Base-by-base conservation (phyloP, 345 rosid species). In the Psidium guajava region DNA sequence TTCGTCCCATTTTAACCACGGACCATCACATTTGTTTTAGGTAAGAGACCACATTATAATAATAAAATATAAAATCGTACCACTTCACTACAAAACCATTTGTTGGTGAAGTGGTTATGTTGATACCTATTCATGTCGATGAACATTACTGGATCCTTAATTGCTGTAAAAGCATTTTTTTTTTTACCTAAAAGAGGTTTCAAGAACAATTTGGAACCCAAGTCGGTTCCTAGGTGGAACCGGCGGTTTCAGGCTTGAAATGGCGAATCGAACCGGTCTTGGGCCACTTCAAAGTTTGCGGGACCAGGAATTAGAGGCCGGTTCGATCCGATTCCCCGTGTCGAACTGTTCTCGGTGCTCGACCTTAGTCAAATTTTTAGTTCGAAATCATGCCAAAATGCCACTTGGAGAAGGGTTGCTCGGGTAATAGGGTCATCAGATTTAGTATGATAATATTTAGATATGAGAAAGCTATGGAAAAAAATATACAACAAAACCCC, bases 231-330 rank as follows among this genome's bases (percentile, higher is more conserved):
- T 7, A 61, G 22, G 74, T 15, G 22, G 22, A 61, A 61, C 0
- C 0, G 5, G 11, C 11, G 6, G 11, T 28, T 61, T 61, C 9
- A 61, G 1, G 1, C 21, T 61, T 28, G 74, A 61, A 15, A 15
- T 28, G 1, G 5, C 22, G 22, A 28, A 64, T 64, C 5, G 22
- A 64, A 64, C 21, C 14, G 0, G 0, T 58, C 64, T 58, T 58
- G 64, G 1, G 1, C 0, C 1, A 1, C 1, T 58, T 59, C 27
- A 28, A 28, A 21, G 22, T 28, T 64, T 28, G 22, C 0, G 2
- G 22, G 15, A 64, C 11, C 4, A 16, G 22, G 6, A 64, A 64
- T 11, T 0, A 2, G 20, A 64, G 20, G 6, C 9, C 4, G 44
- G 75, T 64, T 64, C 1, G 42, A 11, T 64, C 13, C 0, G 20